Evolutionary conservation across 192 early-diverging fungal species (phyloP).

Genomic region (Coemansia sp.): DNA sequence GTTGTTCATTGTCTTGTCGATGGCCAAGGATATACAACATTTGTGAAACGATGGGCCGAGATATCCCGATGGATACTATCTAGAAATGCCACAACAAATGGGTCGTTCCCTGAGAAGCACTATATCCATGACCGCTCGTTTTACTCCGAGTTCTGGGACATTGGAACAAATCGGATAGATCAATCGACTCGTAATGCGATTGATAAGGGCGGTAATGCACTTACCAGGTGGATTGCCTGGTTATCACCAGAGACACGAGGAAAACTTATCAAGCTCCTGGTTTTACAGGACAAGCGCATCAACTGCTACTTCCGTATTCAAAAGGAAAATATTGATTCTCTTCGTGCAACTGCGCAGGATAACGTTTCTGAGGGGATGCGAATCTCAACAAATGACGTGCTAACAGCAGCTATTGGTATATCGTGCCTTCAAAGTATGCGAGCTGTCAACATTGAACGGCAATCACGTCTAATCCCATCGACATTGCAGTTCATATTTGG

Average conservation of each 20-base stretch:
- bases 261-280: not conserved
- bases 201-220: not conserved
- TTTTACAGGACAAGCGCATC: not conserved
- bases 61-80: not conserved
- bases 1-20: conserved; percentile 19
- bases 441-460: not conserved
- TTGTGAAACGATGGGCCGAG: conserved; percentile 29
- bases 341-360: not conserved
- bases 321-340: not conserved
- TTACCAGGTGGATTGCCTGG: conserved; percentile 6
- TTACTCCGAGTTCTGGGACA: not conserved
- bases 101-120: not conserved
- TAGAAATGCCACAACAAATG: not conserved
- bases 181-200: not conserved
- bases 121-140: conserved; percentile 1
- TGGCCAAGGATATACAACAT: conserved; percentile 12
- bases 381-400: not conserved
- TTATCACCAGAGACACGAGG: conserved; percentile 23
- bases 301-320: conserved; percentile 15
- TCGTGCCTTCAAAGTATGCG: not conserved
- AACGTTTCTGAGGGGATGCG: not conserved
- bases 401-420: not conserved
- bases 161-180: not conserved
- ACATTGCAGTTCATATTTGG: not conserved
- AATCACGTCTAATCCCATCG: not conserved